Base-by-base conservation (phyloP, 1,139 yeast genomes). In the Blastobotrys apis region DNA sequence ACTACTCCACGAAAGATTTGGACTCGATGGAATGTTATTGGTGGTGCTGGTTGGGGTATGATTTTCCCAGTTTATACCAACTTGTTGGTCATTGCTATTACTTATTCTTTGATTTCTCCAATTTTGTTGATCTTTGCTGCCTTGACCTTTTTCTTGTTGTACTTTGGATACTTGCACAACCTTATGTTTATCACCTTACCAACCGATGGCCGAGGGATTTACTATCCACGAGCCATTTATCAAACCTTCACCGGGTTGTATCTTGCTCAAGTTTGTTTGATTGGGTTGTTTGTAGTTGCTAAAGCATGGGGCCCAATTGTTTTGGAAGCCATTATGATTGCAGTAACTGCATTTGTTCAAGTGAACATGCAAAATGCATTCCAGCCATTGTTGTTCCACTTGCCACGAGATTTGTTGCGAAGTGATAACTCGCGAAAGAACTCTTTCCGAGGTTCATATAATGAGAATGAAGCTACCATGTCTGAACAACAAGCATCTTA, bases 261-360 rank as follows among this genome's bases (percentile, higher is more conserved):
- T 64, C 66, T 92, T 53, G 94, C 94, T 17, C 92, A 92, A 65
- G 65, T 88, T 26, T 86, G 95, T 69, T 61, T 92, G 59, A 67
- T 90, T 53, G 97, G 94, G 46, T 71, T 92, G 52, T 87, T 88
- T 62, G 86, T 80, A 22, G 87, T 88, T 58, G 94, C 95, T 52
- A 86, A 87, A 72, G 85, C 94, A 47, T 90, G 96, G 96, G 97
- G 95, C 33, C 94, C 95, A 39, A 75, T 90, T 53, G 90, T 77
- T 13, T 68, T 92, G 44, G 87, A 84, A 64, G 82, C 77, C 6
- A 73, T 86, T 47, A 70, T 81, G 45, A 58, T 87, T 13, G 77
- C 71, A 13, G 71, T 75, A 51, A 87, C 97, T 0, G 74, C 77
- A 3, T 77, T 78, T 57, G 73, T 78, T 46, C 96, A 92, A 59